A percentile compares a stretch with the other conserved stretches of the same genome.
Conservation (phyloP, 2,329 filamentous ascomycete genomes). For the Beauveria scarabaeidicola region DNA sequence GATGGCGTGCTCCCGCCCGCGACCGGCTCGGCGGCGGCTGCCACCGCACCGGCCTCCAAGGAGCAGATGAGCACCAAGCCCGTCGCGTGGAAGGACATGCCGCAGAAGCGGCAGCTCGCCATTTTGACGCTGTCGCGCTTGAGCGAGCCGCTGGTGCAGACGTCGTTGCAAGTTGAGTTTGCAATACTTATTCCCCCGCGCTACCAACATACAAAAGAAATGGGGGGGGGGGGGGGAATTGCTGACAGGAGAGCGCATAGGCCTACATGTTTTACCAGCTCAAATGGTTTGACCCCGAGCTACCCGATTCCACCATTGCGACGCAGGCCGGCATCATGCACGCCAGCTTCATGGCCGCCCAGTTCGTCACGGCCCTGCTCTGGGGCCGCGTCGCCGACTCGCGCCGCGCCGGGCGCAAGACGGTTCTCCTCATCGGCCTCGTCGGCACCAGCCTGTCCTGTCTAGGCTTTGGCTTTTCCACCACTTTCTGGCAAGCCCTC, state of each 20-base stretch:
- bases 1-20: slow-evolving; percentile 3
- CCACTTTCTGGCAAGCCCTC: slow-evolving; percentile 61
- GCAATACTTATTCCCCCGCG: background rate
- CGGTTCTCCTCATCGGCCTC: slow-evolving; percentile 68
- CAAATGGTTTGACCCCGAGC: slow-evolving; percentile 57
- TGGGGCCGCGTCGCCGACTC: slow-evolving; percentile 68
- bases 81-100: slow-evolving; percentile 57
- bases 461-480: slow-evolving; percentile 56
- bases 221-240: background rate
- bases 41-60: background rate
- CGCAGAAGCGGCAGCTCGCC: slow-evolving; percentile 66
- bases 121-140: slow-evolving; percentile 72
- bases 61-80: slow-evolving; percentile 14
- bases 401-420: slow-evolving; percentile 61
- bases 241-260: slow-evolving; percentile 24
- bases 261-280: slow-evolving; percentile 86
- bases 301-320: slow-evolving; percentile 58
- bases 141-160: slow-evolving; percentile 75
- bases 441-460: slow-evolving; percentile 47
- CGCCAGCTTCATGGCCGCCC: slow-evolving; percentile 70
- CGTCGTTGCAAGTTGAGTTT: slow-evolving; percentile 48
- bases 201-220: background rate
- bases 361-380: slow-evolving; percentile 73
- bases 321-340: slow-evolving; percentile 70
- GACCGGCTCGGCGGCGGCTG: background rate